Evolutionary conservation across 257 asterid genomes (phyloP).

Genomic region (Thymus mandschuricus): DNA sequence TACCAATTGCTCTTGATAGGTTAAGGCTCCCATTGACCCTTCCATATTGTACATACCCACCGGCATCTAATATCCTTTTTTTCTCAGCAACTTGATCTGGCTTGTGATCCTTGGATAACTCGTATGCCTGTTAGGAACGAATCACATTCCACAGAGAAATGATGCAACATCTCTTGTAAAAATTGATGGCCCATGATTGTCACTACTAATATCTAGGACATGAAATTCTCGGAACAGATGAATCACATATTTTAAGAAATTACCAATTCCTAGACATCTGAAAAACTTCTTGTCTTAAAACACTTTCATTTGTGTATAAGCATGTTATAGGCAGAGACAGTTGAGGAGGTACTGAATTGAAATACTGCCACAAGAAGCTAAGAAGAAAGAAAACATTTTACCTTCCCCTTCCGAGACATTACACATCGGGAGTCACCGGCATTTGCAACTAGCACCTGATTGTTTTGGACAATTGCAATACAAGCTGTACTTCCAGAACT

Average conservation of each 20-base stretch:
- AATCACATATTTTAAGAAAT: not conserved
- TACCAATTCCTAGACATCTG: not conserved
- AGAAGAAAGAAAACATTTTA: slow-evolving; percentile 30
- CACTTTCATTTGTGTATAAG: not conserved
- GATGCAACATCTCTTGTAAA: slow-evolving; percentile 12
- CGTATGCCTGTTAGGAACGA: slow-evolving; percentile 60
- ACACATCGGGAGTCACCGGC: slow-evolving; percentile 98
- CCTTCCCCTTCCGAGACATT: slow-evolving; percentile 80
- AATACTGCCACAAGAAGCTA: not conserved
- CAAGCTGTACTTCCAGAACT: slow-evolving; percentile 92
- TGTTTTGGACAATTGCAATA: slow-evolving; percentile 64
- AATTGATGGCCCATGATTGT: slow-evolving; percentile 5
- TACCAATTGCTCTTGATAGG: slow-evolving; percentile 95
- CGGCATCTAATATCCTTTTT: slow-evolving; percentile 85
- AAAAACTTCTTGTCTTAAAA: not conserved
- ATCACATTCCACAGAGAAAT: slow-evolving; percentile 14
- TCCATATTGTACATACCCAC: slow-evolving; percentile 90
- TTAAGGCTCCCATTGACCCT: slow-evolving; percentile 96
- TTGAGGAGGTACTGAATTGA: not conserved
- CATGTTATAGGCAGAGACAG: slow-evolving; percentile 5
- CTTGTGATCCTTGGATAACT: slow-evolving; percentile 90
- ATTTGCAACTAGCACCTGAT: slow-evolving; percentile 78
- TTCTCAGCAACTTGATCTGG: slow-evolving; percentile 78
- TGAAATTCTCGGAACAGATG: slow-evolving; percentile 1
- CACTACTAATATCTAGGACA: slow-evolving; percentile 25